These are phyloP conservation scores for Blastobotrys buckinghamii DNA, from an alignment of 1,139 yeast genomes.

Conservation along the genomic window DNA sequence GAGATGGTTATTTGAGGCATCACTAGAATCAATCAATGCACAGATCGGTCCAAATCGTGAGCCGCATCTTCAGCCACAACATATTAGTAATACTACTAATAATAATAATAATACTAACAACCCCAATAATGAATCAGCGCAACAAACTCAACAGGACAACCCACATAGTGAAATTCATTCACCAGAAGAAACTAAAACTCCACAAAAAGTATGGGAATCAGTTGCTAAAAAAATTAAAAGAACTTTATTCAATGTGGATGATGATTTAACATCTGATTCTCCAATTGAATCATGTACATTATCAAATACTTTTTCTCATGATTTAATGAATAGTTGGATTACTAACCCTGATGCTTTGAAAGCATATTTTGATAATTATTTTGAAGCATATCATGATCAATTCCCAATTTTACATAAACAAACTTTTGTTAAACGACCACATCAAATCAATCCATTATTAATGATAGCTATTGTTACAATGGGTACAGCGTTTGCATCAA, in stretches of 20 bases:
- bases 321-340: conserved; percentile 18
- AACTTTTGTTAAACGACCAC: conserved; percentile 23
- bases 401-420: conserved; percentile 30
- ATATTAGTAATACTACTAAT: background rate
- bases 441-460: conserved; percentile 25
- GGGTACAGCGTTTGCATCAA: conserved; percentile 25
- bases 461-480: conserved; percentile 26
- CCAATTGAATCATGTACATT: conserved; percentile 20
- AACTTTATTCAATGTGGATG: conserved; percentile 16
- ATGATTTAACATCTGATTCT: conserved; percentile 8
- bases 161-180: conserved; percentile 11
- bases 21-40: conserved; percentile 3
- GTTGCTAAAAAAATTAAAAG: conserved; percentile 14
- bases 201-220: conserved; percentile 15
- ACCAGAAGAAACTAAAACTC: conserved; percentile 11
- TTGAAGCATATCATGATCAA: conserved; percentile 29
- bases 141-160: background rate
- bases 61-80: background rate
- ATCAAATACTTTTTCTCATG: conserved; percentile 16
- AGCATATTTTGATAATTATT: conserved; percentile 21
- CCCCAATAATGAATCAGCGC: no score
- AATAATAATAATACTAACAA: background rate
- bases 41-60: conserved; percentile 2
- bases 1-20: conserved; percentile 22
- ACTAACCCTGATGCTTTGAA: conserved; percentile 20